Conservation (phyloP, 169 alveolate genomes). For the Eimeria brunetti region DNA sequence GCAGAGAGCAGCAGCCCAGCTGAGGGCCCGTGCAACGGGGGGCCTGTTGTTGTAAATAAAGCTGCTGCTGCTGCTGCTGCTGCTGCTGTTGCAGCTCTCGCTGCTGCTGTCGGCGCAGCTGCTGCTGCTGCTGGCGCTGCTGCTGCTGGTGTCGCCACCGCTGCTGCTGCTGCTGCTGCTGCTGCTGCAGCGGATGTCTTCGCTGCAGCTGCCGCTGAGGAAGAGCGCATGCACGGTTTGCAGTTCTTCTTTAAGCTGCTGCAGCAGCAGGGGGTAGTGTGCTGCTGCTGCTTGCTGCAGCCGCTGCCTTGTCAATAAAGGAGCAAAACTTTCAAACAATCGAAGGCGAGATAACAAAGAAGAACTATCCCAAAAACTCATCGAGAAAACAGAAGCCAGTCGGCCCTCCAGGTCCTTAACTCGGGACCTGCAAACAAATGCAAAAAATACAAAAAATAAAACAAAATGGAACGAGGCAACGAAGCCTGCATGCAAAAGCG, state of each 20-base stretch:
- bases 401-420: slow-evolving; percentile 94
- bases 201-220: too few relatives aligned
- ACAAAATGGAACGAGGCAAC: too few relatives aligned
- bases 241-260: slow-evolving; percentile 91
- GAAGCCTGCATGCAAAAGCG: background rate
- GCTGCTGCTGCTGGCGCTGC: slow-evolving; percentile 5
- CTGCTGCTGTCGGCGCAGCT: slow-evolving; percentile 2
- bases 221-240: slow-evolving; percentile 90
- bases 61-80: slow-evolving; percentile 85
- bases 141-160: background rate
- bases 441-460: background rate
- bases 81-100: slow-evolving; percentile 31
- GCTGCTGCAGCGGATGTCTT: too few relatives aligned
- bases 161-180: too few relatives aligned
- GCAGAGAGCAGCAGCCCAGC: slow-evolving; percentile 94
- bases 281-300: slow-evolving; percentile 95
- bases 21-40: slow-evolving; percentile 97
- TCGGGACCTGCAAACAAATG: slow-evolving; percentile 21
- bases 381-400: slow-evolving; percentile 92
- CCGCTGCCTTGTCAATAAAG: slow-evolving; percentile 92
- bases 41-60: slow-evolving; percentile 95
- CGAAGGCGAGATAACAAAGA: slow-evolving; percentile 93
- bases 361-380: slow-evolving; percentile 94
- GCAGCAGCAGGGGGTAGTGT: slow-evolving; percentile 92
- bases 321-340: slow-evolving; percentile 92